These are phyloP conservation scores for Penicillium sp. DNA, from an alignment of 2,329 filamentous ascomycete genomes.

Conservation along the genomic window DNA sequence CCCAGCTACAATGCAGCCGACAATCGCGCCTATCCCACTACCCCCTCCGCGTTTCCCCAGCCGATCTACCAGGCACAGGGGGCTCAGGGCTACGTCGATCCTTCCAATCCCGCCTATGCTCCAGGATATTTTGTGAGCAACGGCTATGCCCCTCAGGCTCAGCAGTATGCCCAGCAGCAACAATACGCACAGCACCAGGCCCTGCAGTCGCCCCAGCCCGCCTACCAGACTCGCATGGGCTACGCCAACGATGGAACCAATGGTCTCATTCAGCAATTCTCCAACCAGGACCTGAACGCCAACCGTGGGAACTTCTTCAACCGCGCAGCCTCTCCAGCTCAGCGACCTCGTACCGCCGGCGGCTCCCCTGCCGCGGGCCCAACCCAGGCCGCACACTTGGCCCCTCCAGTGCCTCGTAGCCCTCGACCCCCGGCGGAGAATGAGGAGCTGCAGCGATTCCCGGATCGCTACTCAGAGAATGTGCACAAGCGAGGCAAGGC, in stretches of 20 bases:
- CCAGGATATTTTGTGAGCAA: slow-evolving; percentile 60
- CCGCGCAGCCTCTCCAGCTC: slow-evolving; percentile 62
- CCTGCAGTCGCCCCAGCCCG: slow-evolving; percentile 53
- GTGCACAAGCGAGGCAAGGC: slow-evolving; percentile 68
- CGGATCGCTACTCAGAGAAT: slow-evolving; percentile 82
- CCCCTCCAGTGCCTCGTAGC: slow-evolving; percentile 59
- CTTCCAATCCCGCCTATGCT: slow-evolving; percentile 40
- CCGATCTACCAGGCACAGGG: slow-evolving; percentile 65
- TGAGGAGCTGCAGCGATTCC: slow-evolving; percentile 69
- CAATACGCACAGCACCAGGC: slow-evolving; percentile 48
- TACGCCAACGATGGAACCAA: slow-evolving; percentile 78
- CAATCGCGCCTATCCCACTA: slow-evolving; percentile 74
- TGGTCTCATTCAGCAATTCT: slow-evolving; percentile 90
- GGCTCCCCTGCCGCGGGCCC: slow-evolving; percentile 52
- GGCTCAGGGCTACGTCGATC: slow-evolving; percentile 57
- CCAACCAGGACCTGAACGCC: slow-evolving; percentile 84
- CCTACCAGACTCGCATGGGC: slow-evolving; percentile 49
- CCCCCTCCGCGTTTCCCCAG: slow-evolving; percentile 93
- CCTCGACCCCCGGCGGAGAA: slow-evolving; percentile 54
- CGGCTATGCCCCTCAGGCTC: slow-evolving; percentile 52
- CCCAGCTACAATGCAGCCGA: slow-evolving; percentile 59
- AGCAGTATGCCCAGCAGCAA: slow-evolving; percentile 33
- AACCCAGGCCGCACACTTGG: slow-evolving; percentile 62
- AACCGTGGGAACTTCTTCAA: slow-evolving; percentile 66
- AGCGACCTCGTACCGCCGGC: slow-evolving; percentile 77